Conservation (phyloP, 768 basidiomycete genomes). For the Phlebiopsis gigantea region DNA sequence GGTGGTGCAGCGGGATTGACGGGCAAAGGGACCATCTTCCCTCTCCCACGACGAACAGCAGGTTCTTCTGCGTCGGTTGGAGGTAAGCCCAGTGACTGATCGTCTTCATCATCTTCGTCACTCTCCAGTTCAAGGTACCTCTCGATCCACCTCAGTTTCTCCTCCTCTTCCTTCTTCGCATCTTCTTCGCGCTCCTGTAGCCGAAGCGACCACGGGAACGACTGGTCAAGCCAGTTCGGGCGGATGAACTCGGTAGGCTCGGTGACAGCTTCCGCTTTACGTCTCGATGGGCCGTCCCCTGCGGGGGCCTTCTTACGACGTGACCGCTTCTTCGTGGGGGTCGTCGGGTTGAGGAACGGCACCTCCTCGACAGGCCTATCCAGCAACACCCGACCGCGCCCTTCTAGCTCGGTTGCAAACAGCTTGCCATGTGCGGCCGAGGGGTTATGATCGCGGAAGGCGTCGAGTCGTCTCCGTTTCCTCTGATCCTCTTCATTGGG, state of each 20-base stretch:
- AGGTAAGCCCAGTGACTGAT: constrained; percentile 29
- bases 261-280: neutral
- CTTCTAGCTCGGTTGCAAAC: constrained; percentile 60
- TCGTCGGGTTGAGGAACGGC: constrained; percentile 16
- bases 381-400: constrained; percentile 66
- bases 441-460: constrained; percentile 46
- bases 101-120: constrained; percentile 40
- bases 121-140: constrained; percentile 70
- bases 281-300: constrained; percentile 15
- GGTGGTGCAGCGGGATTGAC: constrained; percentile 31
- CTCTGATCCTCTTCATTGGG: constrained; percentile 52
- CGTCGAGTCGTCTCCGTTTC: constrained; percentile 64
- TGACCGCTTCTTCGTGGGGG: constrained; percentile 22
- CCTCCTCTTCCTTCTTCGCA: constrained; percentile 50
- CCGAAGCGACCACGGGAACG: constrained; percentile 73
- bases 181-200: constrained; percentile 49
- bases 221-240: constrained; percentile 75
- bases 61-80: constrained; percentile 24
- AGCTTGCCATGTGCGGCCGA: constrained; percentile 36
- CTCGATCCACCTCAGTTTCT: constrained; percentile 61
- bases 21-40: constrained; percentile 56
- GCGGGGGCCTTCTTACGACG: constrained; percentile 45
- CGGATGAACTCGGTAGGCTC: neutral
- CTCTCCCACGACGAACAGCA: constrained; percentile 39
- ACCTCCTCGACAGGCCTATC: constrained; percentile 45